Percentiles rank a stretch among this genome's conserved stretches.
Conservation (phyloP, 2,329 filamentous ascomycete genomes). For the Ceratocystis eucalypticola region DNA sequence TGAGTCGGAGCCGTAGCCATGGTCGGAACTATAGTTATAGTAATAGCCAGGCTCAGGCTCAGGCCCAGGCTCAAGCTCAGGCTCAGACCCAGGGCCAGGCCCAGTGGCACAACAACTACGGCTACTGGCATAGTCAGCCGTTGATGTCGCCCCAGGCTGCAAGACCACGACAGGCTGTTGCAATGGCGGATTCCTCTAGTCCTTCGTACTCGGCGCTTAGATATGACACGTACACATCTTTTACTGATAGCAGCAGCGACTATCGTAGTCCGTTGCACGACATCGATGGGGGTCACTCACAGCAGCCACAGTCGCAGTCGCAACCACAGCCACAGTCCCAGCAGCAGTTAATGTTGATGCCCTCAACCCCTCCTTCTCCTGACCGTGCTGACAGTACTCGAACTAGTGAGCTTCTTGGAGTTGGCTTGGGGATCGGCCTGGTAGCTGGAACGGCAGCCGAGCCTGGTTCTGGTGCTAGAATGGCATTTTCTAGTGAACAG, state of each 20-base stretch:
- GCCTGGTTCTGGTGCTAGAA: neutral
- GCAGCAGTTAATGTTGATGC: neutral
- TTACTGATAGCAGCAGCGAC: neutral
- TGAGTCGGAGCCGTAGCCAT: no score
- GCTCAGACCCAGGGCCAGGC: no score
- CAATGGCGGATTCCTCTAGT: neutral
- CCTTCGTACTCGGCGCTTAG: neutral
- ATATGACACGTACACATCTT: neutral
- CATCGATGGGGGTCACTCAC: neutral
- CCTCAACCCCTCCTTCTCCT: neutral
- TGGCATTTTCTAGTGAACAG: constrained; percentile 6
- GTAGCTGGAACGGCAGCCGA: neutral
- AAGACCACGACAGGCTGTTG: neutral
- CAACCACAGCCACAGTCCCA: neutral
- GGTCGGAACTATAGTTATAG: no score
- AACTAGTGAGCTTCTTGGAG: neutral
- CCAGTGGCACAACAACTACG: no score
- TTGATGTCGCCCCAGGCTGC: neutral
- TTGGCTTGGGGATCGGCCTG: constrained; percentile 11
- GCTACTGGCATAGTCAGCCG: no score
- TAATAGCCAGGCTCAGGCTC: no score
- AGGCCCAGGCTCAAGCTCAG: no score
- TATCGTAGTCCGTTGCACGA: neutral
- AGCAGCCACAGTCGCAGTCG: neutral
- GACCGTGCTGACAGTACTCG: neutral